These are phyloP conservation scores for Gracilaria caudata DNA, from an alignment of 23 red algal genomes.

Conservation along the genomic window DNA sequence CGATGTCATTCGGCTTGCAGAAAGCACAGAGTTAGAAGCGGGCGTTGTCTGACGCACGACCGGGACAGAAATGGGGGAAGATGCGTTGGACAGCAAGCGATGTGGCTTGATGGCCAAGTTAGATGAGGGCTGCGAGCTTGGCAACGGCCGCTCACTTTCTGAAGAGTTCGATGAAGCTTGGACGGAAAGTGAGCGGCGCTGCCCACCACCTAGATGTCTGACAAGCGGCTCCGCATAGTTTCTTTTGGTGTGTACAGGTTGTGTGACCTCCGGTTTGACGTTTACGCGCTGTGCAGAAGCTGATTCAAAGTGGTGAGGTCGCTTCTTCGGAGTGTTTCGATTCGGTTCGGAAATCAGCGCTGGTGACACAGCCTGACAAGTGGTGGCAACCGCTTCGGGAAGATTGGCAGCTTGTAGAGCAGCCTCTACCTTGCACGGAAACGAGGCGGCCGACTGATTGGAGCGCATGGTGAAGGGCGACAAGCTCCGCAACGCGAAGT, in stretches of 20 bases:
- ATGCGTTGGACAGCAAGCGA: neutral
- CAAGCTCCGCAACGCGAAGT: neutral
- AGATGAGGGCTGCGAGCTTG: neutral
- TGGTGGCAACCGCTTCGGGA: neutral
- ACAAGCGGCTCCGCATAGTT: neutral
- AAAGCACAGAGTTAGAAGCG: neutral
- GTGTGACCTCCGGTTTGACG: neutral
- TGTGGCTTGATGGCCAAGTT: neutral
- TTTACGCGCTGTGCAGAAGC: too few relatives aligned
- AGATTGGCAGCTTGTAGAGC: slow-evolving; percentile 2
- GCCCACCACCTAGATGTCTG: neutral
- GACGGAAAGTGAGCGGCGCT: neutral
- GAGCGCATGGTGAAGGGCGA: neutral
- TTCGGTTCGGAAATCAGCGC: neutral
- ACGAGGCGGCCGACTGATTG: neutral
- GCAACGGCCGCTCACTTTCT: neutral
- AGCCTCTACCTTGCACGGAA: slow-evolving; percentile 7
- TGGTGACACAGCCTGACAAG: neutral
- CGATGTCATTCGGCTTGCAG: neutral
- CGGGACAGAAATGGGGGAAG: neutral
- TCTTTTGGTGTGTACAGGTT: too few relatives aligned
- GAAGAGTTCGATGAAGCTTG: neutral
- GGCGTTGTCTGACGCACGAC: neutral
- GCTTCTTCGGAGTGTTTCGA: neutral
- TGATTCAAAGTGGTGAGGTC: neutral